phyloP scores from a whole-genome alignment of 768 basidiomycete species.

The Amanita jacksonii region DNA sequence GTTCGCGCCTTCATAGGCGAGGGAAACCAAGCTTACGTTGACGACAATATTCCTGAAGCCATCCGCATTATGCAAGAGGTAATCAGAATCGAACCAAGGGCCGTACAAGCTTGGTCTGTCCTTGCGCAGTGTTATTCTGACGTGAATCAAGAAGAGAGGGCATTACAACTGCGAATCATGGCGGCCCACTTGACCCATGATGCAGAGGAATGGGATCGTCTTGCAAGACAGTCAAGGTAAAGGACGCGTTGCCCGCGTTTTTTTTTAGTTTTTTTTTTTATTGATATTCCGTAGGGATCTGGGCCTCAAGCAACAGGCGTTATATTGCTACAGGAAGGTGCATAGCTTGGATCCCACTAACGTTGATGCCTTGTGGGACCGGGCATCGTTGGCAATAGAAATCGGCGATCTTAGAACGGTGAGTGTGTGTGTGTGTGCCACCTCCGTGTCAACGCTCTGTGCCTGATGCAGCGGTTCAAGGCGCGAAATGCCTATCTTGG shows the following conservation, averaged over 20 bases:
- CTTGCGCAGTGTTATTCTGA: constrained; percentile 81
- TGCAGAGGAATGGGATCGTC: constrained; percentile 78
- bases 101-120: constrained; percentile 77
- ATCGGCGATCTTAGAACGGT: constrained; percentile 64
- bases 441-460: no score
- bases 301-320: constrained; percentile 73
- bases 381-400: constrained; percentile 72
- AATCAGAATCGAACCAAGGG: constrained; percentile 86
- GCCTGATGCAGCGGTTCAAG: no score
- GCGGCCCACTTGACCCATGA: constrained; percentile 82
- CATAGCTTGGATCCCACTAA: constrained; percentile 73
- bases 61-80: constrained; percentile 84
- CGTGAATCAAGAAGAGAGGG: constrained; percentile 54
- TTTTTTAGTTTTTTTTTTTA: background rate
- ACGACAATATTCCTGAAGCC: constrained; percentile 54
- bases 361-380: constrained; percentile 82
- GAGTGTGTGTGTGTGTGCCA: no score
- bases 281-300: constrained; percentile 41
- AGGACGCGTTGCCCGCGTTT: background rate
- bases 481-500: constrained; percentile 55
- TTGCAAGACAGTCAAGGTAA: constrained; percentile 70
- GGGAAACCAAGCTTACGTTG: constrained; percentile 82
- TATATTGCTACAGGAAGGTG: constrained; percentile 88
- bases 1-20: constrained; percentile 70
- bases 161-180: constrained; percentile 79